Percentiles rank a stretch among this genome's conserved stretches.
phyloP scores from a whole-genome alignment of 2,329 filamentous ascomycete species.

The Colletotrichum neosansevieriae region DNA sequence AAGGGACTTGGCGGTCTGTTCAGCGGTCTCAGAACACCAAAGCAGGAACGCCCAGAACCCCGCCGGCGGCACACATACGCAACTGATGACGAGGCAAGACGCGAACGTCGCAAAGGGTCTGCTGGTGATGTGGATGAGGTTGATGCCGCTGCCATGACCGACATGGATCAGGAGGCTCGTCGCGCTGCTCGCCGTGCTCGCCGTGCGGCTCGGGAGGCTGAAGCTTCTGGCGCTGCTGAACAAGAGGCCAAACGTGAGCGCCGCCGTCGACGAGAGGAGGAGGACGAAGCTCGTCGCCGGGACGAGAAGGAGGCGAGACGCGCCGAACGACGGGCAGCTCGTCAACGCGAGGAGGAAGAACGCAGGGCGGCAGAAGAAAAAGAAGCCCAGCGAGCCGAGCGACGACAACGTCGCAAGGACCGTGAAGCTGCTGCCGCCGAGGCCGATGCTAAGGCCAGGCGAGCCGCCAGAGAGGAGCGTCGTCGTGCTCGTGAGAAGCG shows the following conservation, averaged over 20 bases:
- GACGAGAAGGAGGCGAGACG: slow-evolving; percentile 71
- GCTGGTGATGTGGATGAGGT: slow-evolving; percentile 64
- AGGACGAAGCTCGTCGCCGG: slow-evolving; percentile 62
- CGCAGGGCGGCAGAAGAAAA: slow-evolving; percentile 61
- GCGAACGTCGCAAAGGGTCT: slow-evolving; percentile 52
- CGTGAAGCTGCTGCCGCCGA: slow-evolving; percentile 59
- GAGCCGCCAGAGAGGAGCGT: slow-evolving; percentile 60
- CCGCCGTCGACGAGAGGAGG: slow-evolving; percentile 67
- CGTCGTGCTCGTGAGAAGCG: slow-evolving; percentile 58
- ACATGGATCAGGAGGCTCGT: slow-evolving; percentile 71
- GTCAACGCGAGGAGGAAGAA: slow-evolving; percentile 62
- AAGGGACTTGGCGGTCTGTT: slow-evolving; percentile 72
- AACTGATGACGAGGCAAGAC: slow-evolving; percentile 63
- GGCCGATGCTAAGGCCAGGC: slow-evolving; percentile 62
- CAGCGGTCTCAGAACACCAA: slow-evolving; percentile 66
- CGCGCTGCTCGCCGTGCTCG: slow-evolving; percentile 72
- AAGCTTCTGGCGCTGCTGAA: slow-evolving; percentile 53
- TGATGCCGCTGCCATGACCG: slow-evolving; percentile 58
- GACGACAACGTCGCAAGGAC: slow-evolving; percentile 63
- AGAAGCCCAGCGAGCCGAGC: slow-evolving; percentile 63
- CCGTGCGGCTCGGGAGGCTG: slow-evolving; percentile 61
- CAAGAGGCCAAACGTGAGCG: slow-evolving; percentile 66
- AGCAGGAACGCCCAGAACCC: slow-evolving; percentile 53
- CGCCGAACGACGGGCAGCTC: slow-evolving; percentile 64
- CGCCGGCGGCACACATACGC: slow-evolving; percentile 64